phyloP scores from a whole-genome alignment of 371 early-diverging fungal species.

The Mucor irregularis region DNA sequence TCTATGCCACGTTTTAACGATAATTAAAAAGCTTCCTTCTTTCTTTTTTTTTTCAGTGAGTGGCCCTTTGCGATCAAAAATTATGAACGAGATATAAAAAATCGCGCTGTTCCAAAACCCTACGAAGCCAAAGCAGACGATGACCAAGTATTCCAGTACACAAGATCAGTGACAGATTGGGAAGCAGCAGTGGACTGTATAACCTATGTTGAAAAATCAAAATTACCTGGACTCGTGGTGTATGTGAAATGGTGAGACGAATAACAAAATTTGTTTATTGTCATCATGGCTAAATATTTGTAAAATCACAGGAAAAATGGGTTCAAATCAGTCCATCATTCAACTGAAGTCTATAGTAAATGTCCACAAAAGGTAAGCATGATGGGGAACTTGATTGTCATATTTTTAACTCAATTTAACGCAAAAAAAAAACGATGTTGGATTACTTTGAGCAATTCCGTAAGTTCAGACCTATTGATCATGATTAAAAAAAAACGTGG shows the following conservation, averaged over 20 bases:
- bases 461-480: neutral
- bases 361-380: slow-evolving; percentile 27
- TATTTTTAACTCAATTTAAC: neutral
- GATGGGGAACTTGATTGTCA: neutral
- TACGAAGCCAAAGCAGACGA: no score
- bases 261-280: neutral
- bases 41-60: slow-evolving; percentile 1
- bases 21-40: neutral
- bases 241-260: slow-evolving; percentile 22
- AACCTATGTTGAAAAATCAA: slow-evolving; percentile 12
- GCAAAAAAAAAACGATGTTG: neutral
- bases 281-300: neutral
- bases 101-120: neutral
- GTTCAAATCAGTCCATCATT: slow-evolving; percentile 19
- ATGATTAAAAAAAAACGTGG: neutral
- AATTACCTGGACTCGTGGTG: slow-evolving; percentile 11
- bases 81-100: neutral
- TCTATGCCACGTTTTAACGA: neutral
- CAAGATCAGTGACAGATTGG: slow-evolving; percentile 13
- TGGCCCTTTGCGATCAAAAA: slow-evolving; percentile 14
- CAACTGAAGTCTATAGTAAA: slow-evolving; percentile 21
- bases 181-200: slow-evolving; percentile 15
- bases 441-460: slow-evolving; percentile 10
- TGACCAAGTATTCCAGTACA: slow-evolving; percentile 5
- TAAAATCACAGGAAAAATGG: slow-evolving; percentile 28